Base-by-base conservation (phyloP, 805 yeast species). In the Kuraishia floccosa region DNA sequence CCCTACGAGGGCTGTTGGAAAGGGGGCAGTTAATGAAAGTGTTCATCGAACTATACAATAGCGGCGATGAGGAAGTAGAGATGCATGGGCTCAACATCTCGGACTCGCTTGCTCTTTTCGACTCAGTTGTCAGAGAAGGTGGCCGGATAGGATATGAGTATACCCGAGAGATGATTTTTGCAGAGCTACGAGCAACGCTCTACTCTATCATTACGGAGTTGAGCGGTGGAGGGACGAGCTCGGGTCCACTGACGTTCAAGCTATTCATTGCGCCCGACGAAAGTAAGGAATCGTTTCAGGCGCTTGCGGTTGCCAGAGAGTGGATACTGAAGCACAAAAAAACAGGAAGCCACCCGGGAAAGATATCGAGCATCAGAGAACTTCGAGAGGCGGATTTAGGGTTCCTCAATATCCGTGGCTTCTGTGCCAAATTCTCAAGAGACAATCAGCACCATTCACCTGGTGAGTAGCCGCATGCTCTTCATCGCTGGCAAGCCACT, bases 81-180 rank as follows among this genome's bases (percentile, higher is more conserved):
- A 36, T 46, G 1, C 42, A 42, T 34, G 56, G 52, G 6, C 31
- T 52, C 17, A 51, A 56, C 33, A 37, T 52, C 17, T 44, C 38
- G 10, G 44, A 48, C 26, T 50, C 56, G 4, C 36, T 46, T 7
- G 24, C 50, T 36, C 51, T n/a, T 44, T 40, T 14, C 35, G 40
- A 3, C 10, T 50, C 3, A 30, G 16, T 5, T 35, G 24, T 17
- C 14, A 32, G 6, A 37, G 28, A 5, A 8, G 17, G 11, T 2
- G 31, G 20, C 14, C 15, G 11, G 30, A 28, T 14, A 27, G 35
- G 33, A 3, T 25, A 30, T 5, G 32, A 36, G 4, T 42, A 41
- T 24, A 27, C 34, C 2, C 19, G 17, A 17, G 17, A 11, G 8
- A 6, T 40, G 3, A 27, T 51, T 3, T 46, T 36, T 19, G 46